Base-by-base conservation (phyloP, 2,329 filamentous ascomycete species). In the Fonsecaea pedrosoi region DNA sequence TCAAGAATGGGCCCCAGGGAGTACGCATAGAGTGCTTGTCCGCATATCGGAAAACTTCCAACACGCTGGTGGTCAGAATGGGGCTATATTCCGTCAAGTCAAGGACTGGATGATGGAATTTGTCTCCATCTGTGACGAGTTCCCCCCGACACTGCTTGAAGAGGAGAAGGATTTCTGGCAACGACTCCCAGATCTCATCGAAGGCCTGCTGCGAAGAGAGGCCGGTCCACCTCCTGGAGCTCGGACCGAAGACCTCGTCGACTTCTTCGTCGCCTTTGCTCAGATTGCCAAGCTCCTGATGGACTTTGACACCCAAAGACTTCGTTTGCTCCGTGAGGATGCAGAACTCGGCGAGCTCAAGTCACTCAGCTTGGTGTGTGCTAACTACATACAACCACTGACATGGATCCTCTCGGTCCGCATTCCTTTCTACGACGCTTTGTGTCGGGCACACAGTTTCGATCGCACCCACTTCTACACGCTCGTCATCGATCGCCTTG, bases 141-240 rank as follows among this genome's bases (percentile, higher is more conserved):
- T 82, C 4, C 74, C 77, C 0, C 70, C 75, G 21, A 76, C 78
- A 53, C 71, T 78, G 5, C 74, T 78, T 42, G 64, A 74, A 8
- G 77, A 81, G 10, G 77, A 83, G 40, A 74, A 74, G 30, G 78
- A 81, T 4, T 81, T 84, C 66, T 83, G 82, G 81, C 77, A 80
- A 37, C 75, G 78, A 13, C 58, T 83, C 8, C 81, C 82, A 10
- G 68, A 66, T 2, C 50, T 83, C 18, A 64, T 81, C 25, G 79
- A 82, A 64, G 69, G 67, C 53, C 67, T 83, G 34, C 69, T 82
- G 57, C 77, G 78, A 63, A 75, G 82, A 74, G 67, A 71, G 30
- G 42, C 54, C 13, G 63, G 66, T n/a, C 66, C 69, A 42, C 67
- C 70, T 54, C 62, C 70, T 13, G 55, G 62, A 34, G 63, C 55